These are phyloP conservation scores for Leccinum subgranulosum DNA, from an alignment of 768 basidiomycete species.

Conservation along the genomic window DNA sequence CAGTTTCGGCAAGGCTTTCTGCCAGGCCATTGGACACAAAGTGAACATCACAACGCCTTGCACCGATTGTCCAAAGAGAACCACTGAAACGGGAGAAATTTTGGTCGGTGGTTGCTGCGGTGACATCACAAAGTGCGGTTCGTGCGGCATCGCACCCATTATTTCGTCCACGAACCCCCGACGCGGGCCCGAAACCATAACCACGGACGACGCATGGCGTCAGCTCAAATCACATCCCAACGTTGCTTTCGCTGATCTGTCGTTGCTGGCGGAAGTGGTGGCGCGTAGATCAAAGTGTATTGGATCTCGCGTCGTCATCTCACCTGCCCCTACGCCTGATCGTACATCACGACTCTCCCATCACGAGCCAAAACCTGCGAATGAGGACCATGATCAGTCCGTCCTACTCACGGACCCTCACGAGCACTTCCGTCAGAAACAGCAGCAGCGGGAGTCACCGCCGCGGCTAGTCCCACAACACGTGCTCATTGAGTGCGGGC, in stretches of 20 bases:
- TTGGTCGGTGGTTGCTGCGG: slow-evolving; percentile 37
- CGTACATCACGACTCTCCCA: slow-evolving; percentile 11
- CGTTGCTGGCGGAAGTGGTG: slow-evolving; percentile 85
- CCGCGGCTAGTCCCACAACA: slow-evolving; percentile 60
- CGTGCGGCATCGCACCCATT: slow-evolving; percentile 32
- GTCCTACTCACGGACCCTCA: slow-evolving; percentile 53
- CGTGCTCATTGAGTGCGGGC: slow-evolving; percentile 60
- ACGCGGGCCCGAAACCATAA: slow-evolving; percentile 50
- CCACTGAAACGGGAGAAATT: slow-evolving; percentile 25
- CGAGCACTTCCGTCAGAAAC: slow-evolving; percentile 48
- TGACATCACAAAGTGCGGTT: slow-evolving; percentile 29
- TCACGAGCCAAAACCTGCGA: slow-evolving; percentile 5
- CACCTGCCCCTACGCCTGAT: slow-evolving; percentile 53
- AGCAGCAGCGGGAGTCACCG: slow-evolving; percentile 40
- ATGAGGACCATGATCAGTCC: slow-evolving; percentile 35
- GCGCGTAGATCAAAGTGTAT: slow-evolving; percentile 76
- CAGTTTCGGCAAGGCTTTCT: slow-evolving; percentile 85
- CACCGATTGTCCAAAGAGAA: slow-evolving; percentile 49
- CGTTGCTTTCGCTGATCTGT: slow-evolving; percentile 78
- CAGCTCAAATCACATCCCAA: slow-evolving; percentile 87
- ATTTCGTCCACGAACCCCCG: slow-evolving; percentile 20
- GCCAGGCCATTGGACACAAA: slow-evolving; percentile 66
- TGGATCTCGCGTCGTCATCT: slow-evolving; percentile 63
- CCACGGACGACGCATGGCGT: slow-evolving; percentile 81
- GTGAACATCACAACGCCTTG: slow-evolving; percentile 53